Conservation (phyloP, 257 asterid species). For the Solanum acaule region DNA sequence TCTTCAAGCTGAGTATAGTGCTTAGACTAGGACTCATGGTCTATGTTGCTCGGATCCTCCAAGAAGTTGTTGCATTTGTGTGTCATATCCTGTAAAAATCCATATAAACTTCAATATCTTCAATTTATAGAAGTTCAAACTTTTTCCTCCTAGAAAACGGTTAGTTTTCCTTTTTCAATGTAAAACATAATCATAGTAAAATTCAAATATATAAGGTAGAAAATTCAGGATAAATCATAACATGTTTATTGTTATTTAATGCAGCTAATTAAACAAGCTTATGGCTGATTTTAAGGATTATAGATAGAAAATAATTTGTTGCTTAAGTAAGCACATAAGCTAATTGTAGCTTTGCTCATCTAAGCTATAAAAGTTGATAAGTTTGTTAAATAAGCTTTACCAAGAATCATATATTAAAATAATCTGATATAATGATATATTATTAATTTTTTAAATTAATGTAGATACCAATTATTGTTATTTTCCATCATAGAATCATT, state of each 20-base stretch:
- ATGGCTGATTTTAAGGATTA: not conserved
- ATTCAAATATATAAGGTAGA: not conserved
- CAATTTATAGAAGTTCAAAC: not conserved
- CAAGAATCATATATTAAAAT: not conserved
- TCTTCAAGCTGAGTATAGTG: not conserved
- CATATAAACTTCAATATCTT: not conserved
- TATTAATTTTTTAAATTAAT: not conserved
- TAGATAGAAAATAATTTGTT: not conserved
- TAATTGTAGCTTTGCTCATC: not conserved
- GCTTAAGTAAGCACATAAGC: not conserved
- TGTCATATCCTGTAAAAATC: not conserved
- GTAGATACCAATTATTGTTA: not conserved
- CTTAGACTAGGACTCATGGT: not conserved
- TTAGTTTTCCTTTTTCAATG: not conserved
- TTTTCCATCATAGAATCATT: not conserved
- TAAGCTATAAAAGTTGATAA: not conserved
- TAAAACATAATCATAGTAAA: not conserved
- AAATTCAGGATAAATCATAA: not conserved
- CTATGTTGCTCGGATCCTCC: not conserved
- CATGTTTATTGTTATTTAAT: too few relatives aligned
- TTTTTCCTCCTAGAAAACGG: not conserved
- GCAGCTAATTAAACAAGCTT: not conserved
- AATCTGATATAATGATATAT: not conserved
- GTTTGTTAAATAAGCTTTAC: too few relatives aligned
- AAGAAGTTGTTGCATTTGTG: not conserved